phyloP scores from a whole-genome alignment of 164 flowering plant species.

The Nymphaea thermarum region DNA sequence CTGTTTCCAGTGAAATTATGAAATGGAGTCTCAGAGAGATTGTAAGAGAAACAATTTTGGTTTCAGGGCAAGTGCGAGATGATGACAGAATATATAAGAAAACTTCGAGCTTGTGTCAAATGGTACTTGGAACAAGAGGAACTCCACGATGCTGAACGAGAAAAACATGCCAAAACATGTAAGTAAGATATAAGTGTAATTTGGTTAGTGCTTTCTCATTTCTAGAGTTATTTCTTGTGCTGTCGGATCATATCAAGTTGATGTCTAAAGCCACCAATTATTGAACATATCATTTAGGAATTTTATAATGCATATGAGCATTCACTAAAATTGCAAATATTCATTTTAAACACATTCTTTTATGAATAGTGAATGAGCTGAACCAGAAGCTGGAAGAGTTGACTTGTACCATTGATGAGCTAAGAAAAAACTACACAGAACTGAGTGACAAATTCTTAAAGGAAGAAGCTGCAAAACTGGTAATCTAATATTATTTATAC shows the following conservation, averaged over 20 bases:
- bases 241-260: neutral
- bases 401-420: constrained; percentile 31
- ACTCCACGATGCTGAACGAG: constrained; percentile 5
- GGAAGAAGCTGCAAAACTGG: constrained; percentile 62
- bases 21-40: neutral
- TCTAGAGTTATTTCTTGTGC: too few relatives aligned
- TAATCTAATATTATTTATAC: constrained; percentile 10
- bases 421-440: constrained; percentile 26
- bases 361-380: constrained; percentile 28
- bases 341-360: neutral
- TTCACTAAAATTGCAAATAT: neutral
- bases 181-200: neutral
- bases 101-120: constrained; percentile 52
- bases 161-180: neutral
- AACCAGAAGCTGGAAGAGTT: constrained; percentile 55
- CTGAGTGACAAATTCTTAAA: constrained; percentile 36
- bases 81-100: constrained; percentile 49
- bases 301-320: neutral
- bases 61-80: constrained; percentile 62
- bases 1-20: neutral
- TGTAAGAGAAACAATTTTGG: neutral
- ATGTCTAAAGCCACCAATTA: neutral
- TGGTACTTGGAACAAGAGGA: constrained; percentile 62
- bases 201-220: neutral
- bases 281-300: neutral